Conservation (phyloP, 345 rosid species). For the Gossypium thurberi region DNA sequence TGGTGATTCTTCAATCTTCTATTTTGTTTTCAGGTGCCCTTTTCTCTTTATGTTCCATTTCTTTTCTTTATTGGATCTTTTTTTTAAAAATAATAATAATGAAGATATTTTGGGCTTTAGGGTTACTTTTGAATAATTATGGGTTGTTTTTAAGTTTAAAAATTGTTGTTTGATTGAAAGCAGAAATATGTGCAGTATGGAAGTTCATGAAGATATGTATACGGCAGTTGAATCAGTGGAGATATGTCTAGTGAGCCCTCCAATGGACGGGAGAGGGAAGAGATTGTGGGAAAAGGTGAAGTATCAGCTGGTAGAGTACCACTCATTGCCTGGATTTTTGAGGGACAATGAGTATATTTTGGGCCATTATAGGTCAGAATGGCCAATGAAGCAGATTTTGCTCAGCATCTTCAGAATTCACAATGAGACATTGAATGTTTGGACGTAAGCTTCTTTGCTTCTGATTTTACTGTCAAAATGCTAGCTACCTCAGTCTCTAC, state of each 20-base stretch:
- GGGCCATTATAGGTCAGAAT: constrained; percentile 80
- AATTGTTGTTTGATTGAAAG: background rate
- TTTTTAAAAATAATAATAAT: too few species aligned
- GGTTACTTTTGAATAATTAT: background rate
- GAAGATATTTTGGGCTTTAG: too few species aligned
- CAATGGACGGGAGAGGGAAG: constrained; percentile 60
- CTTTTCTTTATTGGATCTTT: background rate
- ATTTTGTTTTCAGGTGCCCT: constrained; percentile 26
- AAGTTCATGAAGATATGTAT: constrained; percentile 18
- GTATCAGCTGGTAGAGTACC: constrained; percentile 88
- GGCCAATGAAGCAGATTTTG: constrained; percentile 86
- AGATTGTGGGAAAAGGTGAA: constrained; percentile 80
- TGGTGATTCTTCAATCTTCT: constrained; percentile 31
- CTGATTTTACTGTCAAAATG: background rate
- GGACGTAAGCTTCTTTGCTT: constrained; percentile 63
- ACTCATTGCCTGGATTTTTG: constrained; percentile 68
- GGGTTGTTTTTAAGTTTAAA: background rate
- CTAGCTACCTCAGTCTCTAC: background rate
- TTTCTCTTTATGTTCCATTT: background rate
- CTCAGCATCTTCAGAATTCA: constrained; percentile 82
- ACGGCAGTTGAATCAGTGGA: constrained; percentile 35
- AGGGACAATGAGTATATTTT: constrained; percentile 85
- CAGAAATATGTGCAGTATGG: constrained; percentile 32
- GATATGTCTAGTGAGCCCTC: constrained; percentile 22
- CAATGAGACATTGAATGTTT: constrained; percentile 88